These are phyloP conservation scores for Coniochaeta sp. DNA, from an alignment of 2,329 filamentous ascomycete species.

Conservation along the genomic window DNA sequence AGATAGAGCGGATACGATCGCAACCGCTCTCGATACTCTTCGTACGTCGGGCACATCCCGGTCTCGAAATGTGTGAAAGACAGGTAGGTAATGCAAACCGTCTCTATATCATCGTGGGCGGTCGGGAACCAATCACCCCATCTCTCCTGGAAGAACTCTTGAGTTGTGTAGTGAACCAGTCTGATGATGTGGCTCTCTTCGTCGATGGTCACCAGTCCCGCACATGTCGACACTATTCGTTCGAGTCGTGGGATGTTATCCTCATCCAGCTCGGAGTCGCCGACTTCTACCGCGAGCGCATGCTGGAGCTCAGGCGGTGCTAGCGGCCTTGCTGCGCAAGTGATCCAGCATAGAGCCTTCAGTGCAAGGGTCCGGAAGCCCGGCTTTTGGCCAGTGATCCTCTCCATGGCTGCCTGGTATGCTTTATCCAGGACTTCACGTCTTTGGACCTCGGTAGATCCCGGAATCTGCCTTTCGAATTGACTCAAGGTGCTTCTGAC, in stretches of 20 bases:
- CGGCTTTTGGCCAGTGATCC: conserved; percentile 21
- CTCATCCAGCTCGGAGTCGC: conserved; percentile 16
- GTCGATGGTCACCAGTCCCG: conserved; percentile 28
- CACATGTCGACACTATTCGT: conserved; percentile 22
- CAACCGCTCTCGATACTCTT: conserved; percentile 14
- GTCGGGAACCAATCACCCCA: conserved; percentile 1
- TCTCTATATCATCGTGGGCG: conserved; percentile 4
- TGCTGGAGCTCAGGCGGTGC: conserved; percentile 24
- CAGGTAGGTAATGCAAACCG: conserved; percentile 19
- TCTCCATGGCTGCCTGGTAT: conserved; percentile 14
- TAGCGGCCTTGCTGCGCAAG: conserved; percentile 19
- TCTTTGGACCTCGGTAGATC: conserved; percentile 10
- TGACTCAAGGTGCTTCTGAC: background rate
- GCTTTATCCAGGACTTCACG: conserved; percentile 12
- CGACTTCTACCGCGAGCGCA: conserved; percentile 25
- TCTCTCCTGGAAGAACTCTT: conserved; percentile 28
- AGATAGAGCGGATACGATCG: conserved; percentile 12
- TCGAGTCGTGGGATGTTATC: conserved; percentile 19
- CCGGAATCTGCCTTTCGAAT: conserved; percentile 3
- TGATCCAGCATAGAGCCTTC: conserved; percentile 26
- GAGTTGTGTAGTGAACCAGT: conserved; percentile 31
- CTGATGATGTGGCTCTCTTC: conserved; percentile 24
- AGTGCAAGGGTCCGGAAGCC: conserved; percentile 15
- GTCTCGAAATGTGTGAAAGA: conserved; percentile 16
- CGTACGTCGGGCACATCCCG: conserved; percentile 11